Conservation (phyloP, 2,329 filamentous ascomycete species). For the Sclerotinia trifoliorum region DNA sequence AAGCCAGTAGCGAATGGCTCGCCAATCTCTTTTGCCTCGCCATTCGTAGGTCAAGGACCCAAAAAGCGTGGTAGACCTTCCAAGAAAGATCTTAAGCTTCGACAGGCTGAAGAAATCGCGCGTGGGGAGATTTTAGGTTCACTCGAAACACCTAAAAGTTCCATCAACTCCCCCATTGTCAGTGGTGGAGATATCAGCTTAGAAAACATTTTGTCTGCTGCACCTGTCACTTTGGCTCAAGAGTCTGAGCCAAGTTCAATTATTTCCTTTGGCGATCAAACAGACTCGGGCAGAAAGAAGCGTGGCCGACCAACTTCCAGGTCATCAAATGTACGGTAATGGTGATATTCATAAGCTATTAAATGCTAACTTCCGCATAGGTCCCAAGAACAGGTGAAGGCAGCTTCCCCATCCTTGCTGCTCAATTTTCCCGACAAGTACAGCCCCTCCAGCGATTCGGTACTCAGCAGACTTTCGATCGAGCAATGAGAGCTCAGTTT, state of each 20-base stretch:
- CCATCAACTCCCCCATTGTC: constrained; percentile 10
- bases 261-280: not conserved
- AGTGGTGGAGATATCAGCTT: constrained; percentile 22
- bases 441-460: not conserved
- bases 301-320: constrained; percentile 26
- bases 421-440: not conserved
- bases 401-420: constrained; percentile 24
- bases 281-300: constrained; percentile 32
- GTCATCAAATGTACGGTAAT: constrained; percentile 28
- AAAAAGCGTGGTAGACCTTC: constrained; percentile 39
- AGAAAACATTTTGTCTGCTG: not conserved
- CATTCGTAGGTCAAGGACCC: constrained; percentile 21
- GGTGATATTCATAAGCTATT: constrained; percentile 9
- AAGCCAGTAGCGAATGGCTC: constrained; percentile 35
- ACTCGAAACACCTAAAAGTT: constrained; percentile 19
- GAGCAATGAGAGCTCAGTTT: constrained; percentile 5
- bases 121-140: constrained; percentile 35
- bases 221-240: not conserved
- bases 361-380: constrained; percentile 15
- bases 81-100: constrained; percentile 37
- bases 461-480: not conserved
- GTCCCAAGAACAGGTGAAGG: constrained; percentile 29
- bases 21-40: constrained; percentile 29
- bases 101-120: constrained; percentile 33
- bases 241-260: constrained; percentile 7